Conservation (phyloP, 225 moss, liverwort and hornwort species). For the Bryum argenteum region DNA sequence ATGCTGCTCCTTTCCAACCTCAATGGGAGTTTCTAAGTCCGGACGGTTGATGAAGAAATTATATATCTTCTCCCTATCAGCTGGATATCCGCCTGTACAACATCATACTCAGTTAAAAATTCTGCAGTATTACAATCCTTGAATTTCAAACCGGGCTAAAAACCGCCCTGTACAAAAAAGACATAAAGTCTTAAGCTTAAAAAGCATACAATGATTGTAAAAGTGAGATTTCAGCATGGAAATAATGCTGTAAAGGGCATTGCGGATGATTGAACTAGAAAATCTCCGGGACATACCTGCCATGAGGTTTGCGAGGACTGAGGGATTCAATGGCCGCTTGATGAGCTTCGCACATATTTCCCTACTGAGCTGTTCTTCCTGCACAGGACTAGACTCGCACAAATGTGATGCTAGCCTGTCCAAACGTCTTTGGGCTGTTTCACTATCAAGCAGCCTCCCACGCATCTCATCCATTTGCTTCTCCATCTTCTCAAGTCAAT, state of each 20-base stretch:
- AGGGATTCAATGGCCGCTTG: slow-evolving; percentile 54
- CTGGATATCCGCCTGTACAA: slow-evolving; percentile 58
- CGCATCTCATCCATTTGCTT: slow-evolving; percentile 44
- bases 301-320: slow-evolving; percentile 57
- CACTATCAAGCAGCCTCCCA: slow-evolving; percentile 30
- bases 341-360: slow-evolving; percentile 49
- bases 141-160: slow-evolving; percentile 2
- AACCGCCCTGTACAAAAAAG: slow-evolving; percentile 9
- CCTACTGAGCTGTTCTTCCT: slow-evolving; percentile 52
- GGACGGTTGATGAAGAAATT: slow-evolving; percentile 62
- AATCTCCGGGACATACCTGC: slow-evolving; percentile 39
- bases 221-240: neutral
- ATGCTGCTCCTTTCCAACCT: slow-evolving; percentile 69
- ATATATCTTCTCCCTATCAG: slow-evolving; percentile 69
- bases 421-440: slow-evolving; percentile 58
- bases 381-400: slow-evolving; percentile 36
- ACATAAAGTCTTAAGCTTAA: slow-evolving; percentile 8
- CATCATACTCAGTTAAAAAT: slow-evolving; percentile 29
- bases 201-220: slow-evolving; percentile 1
- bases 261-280: slow-evolving; percentile 4
- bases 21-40: slow-evolving; percentile 78
- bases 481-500: slow-evolving; percentile 47
- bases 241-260: slow-evolving; percentile 8
- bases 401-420: slow-evolving; percentile 64
- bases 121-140: slow-evolving; percentile 10